phyloP scores from a whole-genome alignment of 495 filamentous ascomycete genomes.

The Hypoxylon crocopeplum region DNA sequence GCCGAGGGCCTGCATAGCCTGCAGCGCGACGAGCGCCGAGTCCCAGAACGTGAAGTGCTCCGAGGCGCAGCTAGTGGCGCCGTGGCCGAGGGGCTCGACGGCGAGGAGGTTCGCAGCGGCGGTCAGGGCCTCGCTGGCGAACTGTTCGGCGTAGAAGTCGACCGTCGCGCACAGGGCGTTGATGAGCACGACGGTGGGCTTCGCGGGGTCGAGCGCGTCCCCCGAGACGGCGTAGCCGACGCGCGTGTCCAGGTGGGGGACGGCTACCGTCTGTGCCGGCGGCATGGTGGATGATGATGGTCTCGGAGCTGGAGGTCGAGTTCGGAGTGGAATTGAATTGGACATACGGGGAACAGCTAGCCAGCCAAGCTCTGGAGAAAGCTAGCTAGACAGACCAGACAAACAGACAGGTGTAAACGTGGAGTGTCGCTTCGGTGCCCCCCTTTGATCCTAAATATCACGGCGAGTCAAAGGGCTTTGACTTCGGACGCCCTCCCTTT shows the following conservation, averaged over 20 bases:
- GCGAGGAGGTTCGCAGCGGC: constrained; percentile 58
- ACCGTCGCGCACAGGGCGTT: constrained; percentile 65
- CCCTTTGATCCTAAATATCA: constrained; percentile 22
- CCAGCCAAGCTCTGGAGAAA: too few species aligned
- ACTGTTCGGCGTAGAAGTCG: constrained; percentile 60
- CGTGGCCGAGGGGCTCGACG: constrained; percentile 65
- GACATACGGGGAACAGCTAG: too few species aligned
- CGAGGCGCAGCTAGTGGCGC: constrained; percentile 46
- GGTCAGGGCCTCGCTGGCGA: constrained; percentile 52
- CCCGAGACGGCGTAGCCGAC: constrained; percentile 60
- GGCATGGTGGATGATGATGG: constrained; percentile 12
- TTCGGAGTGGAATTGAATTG: too few species aligned
- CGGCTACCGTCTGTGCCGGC: constrained; percentile 49
- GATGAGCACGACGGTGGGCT: constrained; percentile 65
- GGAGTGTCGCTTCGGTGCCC: background rate
- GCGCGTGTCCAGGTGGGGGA: constrained; percentile 61
- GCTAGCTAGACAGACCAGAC: too few species aligned
- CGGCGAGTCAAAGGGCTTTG: constrained; percentile 17
- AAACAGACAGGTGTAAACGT: too few species aligned
- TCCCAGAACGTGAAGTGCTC: constrained; percentile 66
- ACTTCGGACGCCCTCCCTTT: background rate
- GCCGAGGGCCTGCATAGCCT: constrained; percentile 56
- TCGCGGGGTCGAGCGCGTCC: constrained; percentile 53
- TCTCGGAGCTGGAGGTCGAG: background rate
- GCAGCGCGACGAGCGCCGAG: constrained; percentile 55